Evolutionary conservation across 169 alveolate species (phyloP).

Genomic region (Cryptosporidium bovis): DNA sequence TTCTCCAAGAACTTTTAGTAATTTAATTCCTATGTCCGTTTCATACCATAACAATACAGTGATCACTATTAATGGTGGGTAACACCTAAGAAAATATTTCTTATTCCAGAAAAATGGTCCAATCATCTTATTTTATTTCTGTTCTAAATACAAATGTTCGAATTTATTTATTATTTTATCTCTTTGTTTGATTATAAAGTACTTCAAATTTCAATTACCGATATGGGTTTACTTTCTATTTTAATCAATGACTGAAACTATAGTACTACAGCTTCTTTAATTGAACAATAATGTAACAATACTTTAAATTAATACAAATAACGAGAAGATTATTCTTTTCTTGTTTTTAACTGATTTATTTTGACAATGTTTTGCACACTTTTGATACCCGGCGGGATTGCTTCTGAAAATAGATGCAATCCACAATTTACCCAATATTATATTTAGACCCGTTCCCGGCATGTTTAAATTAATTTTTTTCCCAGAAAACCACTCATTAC

Average conservation of each 20-base stretch:
- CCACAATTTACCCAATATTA: not conserved
- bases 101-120: slow-evolving; percentile 40
- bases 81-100: slow-evolving; percentile 52
- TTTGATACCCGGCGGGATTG: slow-evolving; percentile 42
- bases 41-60: slow-evolving; percentile 49
- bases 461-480: not conserved
- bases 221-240: too few species aligned
- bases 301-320: too few species aligned
- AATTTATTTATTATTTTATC: too few species aligned
- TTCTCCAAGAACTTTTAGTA: slow-evolving; percentile 41
- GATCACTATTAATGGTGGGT: not conserved
- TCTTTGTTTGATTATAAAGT: too few species aligned
- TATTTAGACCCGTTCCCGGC: slow-evolving; percentile 39
- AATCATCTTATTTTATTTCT: slow-evolving; percentile 14
- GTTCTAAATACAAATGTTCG: not conserved
- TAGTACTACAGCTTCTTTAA: too few species aligned
- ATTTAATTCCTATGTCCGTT: slow-evolving; percentile 38
- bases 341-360: too few species aligned
- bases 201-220: too few species aligned
- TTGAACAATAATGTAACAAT: too few species aligned
- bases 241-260: too few species aligned
- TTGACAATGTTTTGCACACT: not conserved
- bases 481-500: slow-evolving; percentile 17
- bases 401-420: not conserved
- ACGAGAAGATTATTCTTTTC: too few species aligned